Conservation (phyloP, 768 basidiomycete genomes). For the Cubamyces sp. region DNA sequence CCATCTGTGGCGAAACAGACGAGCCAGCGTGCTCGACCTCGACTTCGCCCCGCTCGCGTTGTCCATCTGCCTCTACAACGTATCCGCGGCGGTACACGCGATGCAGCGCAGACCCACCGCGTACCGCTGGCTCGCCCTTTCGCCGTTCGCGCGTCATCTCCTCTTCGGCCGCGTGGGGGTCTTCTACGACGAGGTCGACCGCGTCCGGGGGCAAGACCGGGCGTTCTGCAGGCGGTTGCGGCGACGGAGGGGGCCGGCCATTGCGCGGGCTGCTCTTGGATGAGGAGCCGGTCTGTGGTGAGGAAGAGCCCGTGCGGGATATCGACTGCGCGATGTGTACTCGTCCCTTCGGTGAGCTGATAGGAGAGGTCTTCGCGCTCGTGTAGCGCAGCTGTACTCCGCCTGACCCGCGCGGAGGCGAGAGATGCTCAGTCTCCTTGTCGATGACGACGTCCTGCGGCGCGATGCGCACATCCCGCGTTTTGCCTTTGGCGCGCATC, state of each 20-base stretch:
- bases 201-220: conserved; percentile 66
- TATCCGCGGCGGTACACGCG: conserved; percentile 60
- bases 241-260: conserved; percentile 28
- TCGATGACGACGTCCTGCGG: conserved; percentile 45
- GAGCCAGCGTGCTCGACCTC: conserved; percentile 40
- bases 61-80: conserved; percentile 42
- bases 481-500: conserved; percentile 21
- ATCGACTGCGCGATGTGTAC: conserved; percentile 15
- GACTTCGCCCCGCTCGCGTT: conserved; percentile 42
- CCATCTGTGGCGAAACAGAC: conserved; percentile 21
- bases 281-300: conserved; percentile 24
- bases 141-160: conserved; percentile 56
- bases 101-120: conserved; percentile 43
- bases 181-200: conserved; percentile 87
- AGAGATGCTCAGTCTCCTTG: conserved; percentile 46
- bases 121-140: conserved; percentile 62
- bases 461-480: conserved; percentile 1
- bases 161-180: conserved; percentile 55
- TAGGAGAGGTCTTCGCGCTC: conserved; percentile 28
- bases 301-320: conserved; percentile 13
- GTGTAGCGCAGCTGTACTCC: conserved; percentile 56
- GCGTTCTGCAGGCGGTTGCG: conserved; percentile 27
- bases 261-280: conserved; percentile 24
- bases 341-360: conserved; percentile 25
- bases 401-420: conserved; percentile 25